Conservation (phyloP, 257 asterid genomes). For the Penstemon eatonii region DNA sequence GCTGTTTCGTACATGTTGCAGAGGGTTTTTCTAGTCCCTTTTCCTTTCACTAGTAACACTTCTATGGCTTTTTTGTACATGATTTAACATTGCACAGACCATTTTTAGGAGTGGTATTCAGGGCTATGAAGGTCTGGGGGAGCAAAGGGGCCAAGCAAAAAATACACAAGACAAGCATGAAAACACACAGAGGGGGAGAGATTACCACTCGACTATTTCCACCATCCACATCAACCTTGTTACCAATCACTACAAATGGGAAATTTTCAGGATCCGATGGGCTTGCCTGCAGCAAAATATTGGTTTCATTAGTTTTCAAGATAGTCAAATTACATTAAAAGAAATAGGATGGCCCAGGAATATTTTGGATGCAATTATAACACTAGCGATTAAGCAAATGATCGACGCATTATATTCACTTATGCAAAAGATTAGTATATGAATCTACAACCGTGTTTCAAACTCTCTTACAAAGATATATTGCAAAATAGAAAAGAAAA, state of each 20-base stretch:
- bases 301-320: neutral
- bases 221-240: slow-evolving; percentile 94
- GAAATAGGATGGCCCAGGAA: neutral
- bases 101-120: neutral
- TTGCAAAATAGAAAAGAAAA: too few species aligned
- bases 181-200: neutral
- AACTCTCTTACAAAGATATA: too few species aligned
- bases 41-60: neutral
- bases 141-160: neutral
- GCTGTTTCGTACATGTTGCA: neutral
- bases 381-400: too few species aligned
- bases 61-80: neutral
- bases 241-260: slow-evolving; percentile 97
- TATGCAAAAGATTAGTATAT: too few species aligned
- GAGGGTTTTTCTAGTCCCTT: neutral
- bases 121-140: neutral
- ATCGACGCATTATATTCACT: too few species aligned
- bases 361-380: too few species aligned
- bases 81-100: neutral
- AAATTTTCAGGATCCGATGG: slow-evolving; percentile 97
- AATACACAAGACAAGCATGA: neutral
- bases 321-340: slow-evolving; percentile 12
- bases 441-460: too few species aligned
- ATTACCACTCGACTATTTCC: slow-evolving; percentile 95
- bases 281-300: slow-evolving; percentile 72